Evolutionary conservation across 2,329 filamentous ascomycete species (phyloP), one percentile per base, ranked within the genome.

Genomic region (Venturia aucupariae): DNA sequence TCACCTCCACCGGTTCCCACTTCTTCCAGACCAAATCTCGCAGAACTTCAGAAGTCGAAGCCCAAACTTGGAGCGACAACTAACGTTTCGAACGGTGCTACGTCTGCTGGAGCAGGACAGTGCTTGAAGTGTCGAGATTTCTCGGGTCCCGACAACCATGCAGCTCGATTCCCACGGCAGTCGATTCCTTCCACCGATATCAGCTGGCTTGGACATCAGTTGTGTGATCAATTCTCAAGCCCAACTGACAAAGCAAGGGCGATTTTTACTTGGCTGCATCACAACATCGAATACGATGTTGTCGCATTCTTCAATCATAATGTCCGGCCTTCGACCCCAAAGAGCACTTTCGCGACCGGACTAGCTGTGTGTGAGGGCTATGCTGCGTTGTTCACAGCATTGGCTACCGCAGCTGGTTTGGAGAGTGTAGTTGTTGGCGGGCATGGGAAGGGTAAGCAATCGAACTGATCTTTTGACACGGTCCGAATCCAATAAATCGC

Each of bases 231-330:
- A 0, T 97, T 97, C 72, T 77, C 85, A 0, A 96, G 90, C 0
- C 78, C 80, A 1, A 96, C 93, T 0, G 93, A 97, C 75, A 97
- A 97, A 77, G 93, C 94, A 2, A 84, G 94, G 35, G 91, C 86
- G 2, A 90, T 99, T 66, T 97, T 97, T 73, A 90, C 90, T 0
- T 99, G 94, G 94, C 86, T 92, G 48, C 93, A 97, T 75, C 87
- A 97, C 75, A 97, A 97, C 70, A 87, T 99, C 65, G 82, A 82
- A 59, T 99, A 97, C 73, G 90, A 97, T 72, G 85, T 86, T 0
- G 81, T 84, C 32, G 83, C 87, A 30, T 96, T 97, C 78, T 95
- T 95, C 72, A 84, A 82, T 65, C 84, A 86, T 42, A 85, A 80
- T 59, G 79, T 96, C 39, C 82, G 86, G 67, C 80, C 83, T 8